phyloP scores from a whole-genome alignment of 2,329 filamentous ascomycete species.

The Bimuria novae-zelandiae region DNA sequence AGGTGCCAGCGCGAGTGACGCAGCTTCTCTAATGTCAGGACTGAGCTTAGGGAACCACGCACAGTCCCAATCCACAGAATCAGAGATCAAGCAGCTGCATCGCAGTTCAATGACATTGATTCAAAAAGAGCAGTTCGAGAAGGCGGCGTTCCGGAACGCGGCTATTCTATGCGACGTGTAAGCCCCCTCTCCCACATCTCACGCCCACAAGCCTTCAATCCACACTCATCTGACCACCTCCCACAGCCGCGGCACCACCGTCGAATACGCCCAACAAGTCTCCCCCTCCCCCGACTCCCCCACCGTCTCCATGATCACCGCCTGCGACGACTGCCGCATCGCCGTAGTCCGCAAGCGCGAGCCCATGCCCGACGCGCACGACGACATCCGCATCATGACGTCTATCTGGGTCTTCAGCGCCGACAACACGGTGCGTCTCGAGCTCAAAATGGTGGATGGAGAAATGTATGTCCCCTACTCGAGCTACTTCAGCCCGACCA shows the following conservation, averaged over 20 bases:
- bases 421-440: slow-evolving; percentile 48
- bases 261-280: slow-evolving; percentile 49
- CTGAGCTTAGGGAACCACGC: slow-evolving; percentile 27
- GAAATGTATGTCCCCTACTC: slow-evolving; percentile 52
- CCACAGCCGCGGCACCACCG: slow-evolving; percentile 41
- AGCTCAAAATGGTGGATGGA: slow-evolving; percentile 49
- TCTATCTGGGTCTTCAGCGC: slow-evolving; percentile 53
- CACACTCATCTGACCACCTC: not conserved
- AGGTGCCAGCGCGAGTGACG: not conserved
- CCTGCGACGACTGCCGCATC: slow-evolving; percentile 47
- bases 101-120: slow-evolving; percentile 40
- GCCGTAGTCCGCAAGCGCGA: slow-evolving; percentile 51
- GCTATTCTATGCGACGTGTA: slow-evolving; percentile 52
- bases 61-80: slow-evolving; percentile 14
- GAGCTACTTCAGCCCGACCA: slow-evolving; percentile 52
- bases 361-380: slow-evolving; percentile 37
- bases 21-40: slow-evolving; percentile 18
- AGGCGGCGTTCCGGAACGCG: slow-evolving; percentile 49
- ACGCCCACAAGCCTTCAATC: not conserved
- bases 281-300: slow-evolving; percentile 40
- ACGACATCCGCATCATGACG: slow-evolving; percentile 43
- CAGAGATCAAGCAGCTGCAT: slow-evolving; percentile 28
- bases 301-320: slow-evolving; percentile 49
- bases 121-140: slow-evolving; percentile 46
- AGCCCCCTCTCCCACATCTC: slow-evolving; percentile 15